Evolutionary conservation across 164 flowering plant genomes (phyloP).

Genomic region (Vitis amurensis): DNA sequence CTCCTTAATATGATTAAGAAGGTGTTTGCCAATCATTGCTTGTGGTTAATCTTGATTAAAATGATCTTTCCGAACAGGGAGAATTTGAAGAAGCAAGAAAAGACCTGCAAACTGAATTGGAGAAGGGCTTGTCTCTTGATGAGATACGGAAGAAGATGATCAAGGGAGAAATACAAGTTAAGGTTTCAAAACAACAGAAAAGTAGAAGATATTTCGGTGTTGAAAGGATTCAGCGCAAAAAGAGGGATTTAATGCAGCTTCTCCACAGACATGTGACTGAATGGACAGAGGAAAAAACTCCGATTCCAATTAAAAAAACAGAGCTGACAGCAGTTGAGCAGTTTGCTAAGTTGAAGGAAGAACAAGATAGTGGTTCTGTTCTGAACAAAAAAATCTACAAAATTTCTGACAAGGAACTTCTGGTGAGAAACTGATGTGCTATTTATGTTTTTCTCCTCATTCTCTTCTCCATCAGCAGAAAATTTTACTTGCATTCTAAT

Average conservation of each 20-base stretch:
- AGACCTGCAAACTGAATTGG: conserved; percentile 63
- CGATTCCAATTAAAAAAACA: conserved; percentile 29
- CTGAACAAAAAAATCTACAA: conserved; percentile 56
- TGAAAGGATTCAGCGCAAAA: conserved; percentile 81
- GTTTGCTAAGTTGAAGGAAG: conserved; percentile 60
- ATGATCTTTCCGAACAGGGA: conserved; percentile 36
- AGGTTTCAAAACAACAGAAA: conserved; percentile 52
- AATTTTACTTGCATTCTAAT: conserved; percentile 3
- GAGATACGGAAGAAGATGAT: conserved; percentile 55
- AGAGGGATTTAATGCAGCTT: conserved; percentile 68
- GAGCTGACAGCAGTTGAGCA: conserved; percentile 55
- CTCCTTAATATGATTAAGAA: background rate
- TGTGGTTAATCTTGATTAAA: conserved; percentile 6
- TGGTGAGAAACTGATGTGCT: conserved; percentile 52
- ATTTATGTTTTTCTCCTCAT: background rate
- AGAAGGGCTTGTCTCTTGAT: conserved; percentile 67
- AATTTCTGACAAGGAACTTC: conserved; percentile 61
- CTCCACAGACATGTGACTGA: conserved; percentile 49
- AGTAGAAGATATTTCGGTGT: conserved; percentile 34
- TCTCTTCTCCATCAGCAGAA: conserved; percentile 2
- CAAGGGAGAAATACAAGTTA: conserved; percentile 61
- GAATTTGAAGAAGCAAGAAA: conserved; percentile 81
- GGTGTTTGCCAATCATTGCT: background rate
- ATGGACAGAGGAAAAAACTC: conserved; percentile 25
- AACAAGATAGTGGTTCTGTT: conserved; percentile 42